Percentiles rank a stretch among this genome's conserved stretches.
These are phyloP conservation scores for Ceratobasidium sp. DNA, from an alignment of 1,284 basidiomycete species.

Conservation along the genomic window DNA sequence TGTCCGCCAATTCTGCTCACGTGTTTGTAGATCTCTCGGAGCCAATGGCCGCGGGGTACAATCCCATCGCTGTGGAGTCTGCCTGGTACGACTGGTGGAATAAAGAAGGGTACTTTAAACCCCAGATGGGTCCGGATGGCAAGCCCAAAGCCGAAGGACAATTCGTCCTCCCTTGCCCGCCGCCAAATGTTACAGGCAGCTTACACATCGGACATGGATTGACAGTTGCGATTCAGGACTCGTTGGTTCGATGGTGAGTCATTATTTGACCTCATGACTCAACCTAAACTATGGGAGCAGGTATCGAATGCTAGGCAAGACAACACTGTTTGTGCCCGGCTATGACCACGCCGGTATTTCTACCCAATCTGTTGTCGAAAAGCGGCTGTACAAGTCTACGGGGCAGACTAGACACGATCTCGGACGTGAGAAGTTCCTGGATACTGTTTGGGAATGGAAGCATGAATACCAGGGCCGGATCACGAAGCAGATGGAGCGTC, in stretches of 20 bases:
- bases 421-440: slow-evolving; percentile 92
- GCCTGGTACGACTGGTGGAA: slow-evolving; percentile 99
- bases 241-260: slow-evolving; percentile 84
- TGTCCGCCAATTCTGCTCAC: slow-evolving; percentile 1
- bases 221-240: slow-evolving; percentile 93
- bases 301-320: slow-evolving; percentile 97
- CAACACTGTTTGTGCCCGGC: slow-evolving; percentile 91
- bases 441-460: slow-evolving; percentile 97
- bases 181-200: slow-evolving; percentile 98
- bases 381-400: slow-evolving; percentile 85
- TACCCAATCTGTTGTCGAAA: slow-evolving; percentile 98
- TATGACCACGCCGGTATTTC: slow-evolving; percentile 99
- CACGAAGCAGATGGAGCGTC: slow-evolving; percentile 87
- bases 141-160: slow-evolving; percentile 68
- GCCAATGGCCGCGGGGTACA: slow-evolving; percentile 92
- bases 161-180: slow-evolving; percentile 93
- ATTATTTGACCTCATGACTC: slow-evolving; percentile 9
- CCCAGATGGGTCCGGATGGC: slow-evolving; percentile 73
- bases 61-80: slow-evolving; percentile 94
- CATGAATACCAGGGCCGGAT: slow-evolving; percentile 95
- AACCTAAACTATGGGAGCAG: slow-evolving; percentile 58
- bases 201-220: slow-evolving; percentile 97
- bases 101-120: slow-evolving; percentile 90
- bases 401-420: slow-evolving; percentile 93
- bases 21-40: slow-evolving; percentile 78